These are phyloP conservation scores for Aspergillus sojae DNA, from an alignment of 2,329 filamentous ascomycete species.

Conservation along the genomic window DNA sequence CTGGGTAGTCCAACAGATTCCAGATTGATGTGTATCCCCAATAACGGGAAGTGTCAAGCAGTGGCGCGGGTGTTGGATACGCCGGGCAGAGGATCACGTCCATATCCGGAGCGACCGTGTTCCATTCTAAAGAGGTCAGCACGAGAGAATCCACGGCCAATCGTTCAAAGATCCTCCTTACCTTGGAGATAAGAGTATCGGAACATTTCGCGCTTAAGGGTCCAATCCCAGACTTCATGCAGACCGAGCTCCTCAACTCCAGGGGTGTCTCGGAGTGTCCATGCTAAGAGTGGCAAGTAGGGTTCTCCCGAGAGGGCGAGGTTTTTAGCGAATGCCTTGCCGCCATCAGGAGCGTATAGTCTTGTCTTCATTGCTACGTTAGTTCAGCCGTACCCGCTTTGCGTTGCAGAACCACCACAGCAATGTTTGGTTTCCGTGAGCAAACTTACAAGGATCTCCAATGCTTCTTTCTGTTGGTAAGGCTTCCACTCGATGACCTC, in stretches of 20 bases:
- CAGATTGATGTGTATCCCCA: slow-evolving; percentile 70
- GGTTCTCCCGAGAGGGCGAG: slow-evolving; percentile 4
- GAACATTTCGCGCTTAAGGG: slow-evolving; percentile 13
- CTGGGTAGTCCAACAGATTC: slow-evolving; percentile 71
- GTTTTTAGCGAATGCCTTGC: slow-evolving; percentile 11
- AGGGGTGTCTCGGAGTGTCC: slow-evolving; percentile 9
- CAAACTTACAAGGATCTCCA: slow-evolving; percentile 37
- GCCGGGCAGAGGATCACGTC: slow-evolving; percentile 67
- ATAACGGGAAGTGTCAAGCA: slow-evolving; percentile 56
- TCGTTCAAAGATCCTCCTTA: background rate
- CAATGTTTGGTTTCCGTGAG: background rate
- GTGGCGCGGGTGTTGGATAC: slow-evolving; percentile 57
- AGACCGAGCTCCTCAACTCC: slow-evolving; percentile 14
- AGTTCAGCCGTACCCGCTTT: background rate
- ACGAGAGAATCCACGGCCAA: background rate
- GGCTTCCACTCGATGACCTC: slow-evolving; percentile 40
- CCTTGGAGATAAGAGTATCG: slow-evolving; percentile 13
- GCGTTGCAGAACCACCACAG: background rate
- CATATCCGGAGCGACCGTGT: slow-evolving; percentile 14
- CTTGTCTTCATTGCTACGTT: slow-evolving; percentile 4
- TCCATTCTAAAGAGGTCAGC: slow-evolving; percentile 9
- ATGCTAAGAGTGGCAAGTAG: slow-evolving; percentile 2
- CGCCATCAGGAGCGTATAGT: slow-evolving; percentile 13
- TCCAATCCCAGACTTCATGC: slow-evolving; percentile 14
- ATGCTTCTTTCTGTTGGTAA: slow-evolving; percentile 53